Percentiles rank a stretch among this genome's conserved stretches.
These are phyloP conservation scores for Rugonectria rugulosa DNA, from an alignment of 2,329 filamentous ascomycete species.

Conservation along the genomic window DNA sequence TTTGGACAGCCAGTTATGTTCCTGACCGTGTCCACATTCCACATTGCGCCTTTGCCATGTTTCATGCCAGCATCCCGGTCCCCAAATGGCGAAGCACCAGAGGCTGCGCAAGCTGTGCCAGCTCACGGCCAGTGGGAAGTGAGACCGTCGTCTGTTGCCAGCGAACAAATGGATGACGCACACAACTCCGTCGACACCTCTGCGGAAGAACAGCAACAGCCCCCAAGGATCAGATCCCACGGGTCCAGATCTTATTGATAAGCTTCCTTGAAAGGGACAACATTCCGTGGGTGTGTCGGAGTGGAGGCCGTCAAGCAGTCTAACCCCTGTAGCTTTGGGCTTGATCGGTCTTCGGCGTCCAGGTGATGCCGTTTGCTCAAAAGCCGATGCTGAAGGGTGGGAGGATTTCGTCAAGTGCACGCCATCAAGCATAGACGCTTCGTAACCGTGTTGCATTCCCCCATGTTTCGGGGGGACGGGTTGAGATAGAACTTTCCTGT, in stretches of 20 bases:
- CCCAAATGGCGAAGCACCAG: no score
- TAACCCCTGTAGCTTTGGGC: neutral
- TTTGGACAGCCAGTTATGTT: no score
- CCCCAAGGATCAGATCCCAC: neutral
- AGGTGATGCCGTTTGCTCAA: slow-evolving; percentile 3
- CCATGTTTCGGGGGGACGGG: neutral
- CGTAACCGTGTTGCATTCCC: slow-evolving; percentile 2
- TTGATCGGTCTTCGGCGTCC: slow-evolving; percentile 14
- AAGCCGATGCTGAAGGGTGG: neutral
- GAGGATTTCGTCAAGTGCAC: neutral
- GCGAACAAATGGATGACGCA: slow-evolving; percentile 14
- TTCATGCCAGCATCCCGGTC: neutral
- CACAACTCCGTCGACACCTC: neutral
- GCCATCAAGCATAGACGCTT: slow-evolving; percentile 2
- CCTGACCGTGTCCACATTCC: no score
- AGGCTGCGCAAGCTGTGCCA: neutral
- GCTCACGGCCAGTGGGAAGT: neutral
- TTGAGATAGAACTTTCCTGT: neutral
- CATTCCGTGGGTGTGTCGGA: neutral
- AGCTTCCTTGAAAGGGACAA: slow-evolving; percentile 1
- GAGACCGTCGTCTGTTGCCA: slow-evolving; percentile 6
- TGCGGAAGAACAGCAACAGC: neutral
- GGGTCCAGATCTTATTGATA: slow-evolving; percentile 6
- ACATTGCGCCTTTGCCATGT: neutral
- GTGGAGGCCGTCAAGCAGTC: neutral